Percentiles rank a stretch among this genome's conserved stretches.
Conservation (phyloP, 441 rosid species). For the Francoa sonchifolia region DNA sequence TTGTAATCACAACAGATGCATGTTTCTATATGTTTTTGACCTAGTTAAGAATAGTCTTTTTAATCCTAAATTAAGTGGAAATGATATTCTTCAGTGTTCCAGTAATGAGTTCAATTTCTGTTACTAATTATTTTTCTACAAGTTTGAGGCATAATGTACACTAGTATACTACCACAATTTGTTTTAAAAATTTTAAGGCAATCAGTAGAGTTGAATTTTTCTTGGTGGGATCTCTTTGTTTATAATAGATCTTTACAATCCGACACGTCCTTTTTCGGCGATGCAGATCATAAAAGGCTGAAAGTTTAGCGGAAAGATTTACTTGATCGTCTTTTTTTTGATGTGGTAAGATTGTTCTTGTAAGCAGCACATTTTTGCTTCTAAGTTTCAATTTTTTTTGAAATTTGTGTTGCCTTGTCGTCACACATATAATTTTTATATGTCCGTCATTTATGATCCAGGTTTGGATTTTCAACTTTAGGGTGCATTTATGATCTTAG, state of each 20-base stretch:
- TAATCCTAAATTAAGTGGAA: conserved; percentile 5
- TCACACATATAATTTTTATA: conserved; percentile 1
- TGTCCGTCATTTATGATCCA: conserved; percentile 6
- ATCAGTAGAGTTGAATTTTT: conserved; percentile 11
- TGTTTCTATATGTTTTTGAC: no score
- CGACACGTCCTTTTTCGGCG: conserved; percentile 49
- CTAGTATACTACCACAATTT: conserved; percentile 14
- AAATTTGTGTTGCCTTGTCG: conserved; percentile 4
- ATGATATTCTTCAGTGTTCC: conserved; percentile 6
- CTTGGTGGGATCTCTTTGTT: conserved; percentile 33
- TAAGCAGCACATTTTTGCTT: conserved; percentile 17
- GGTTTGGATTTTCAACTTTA: background rate
- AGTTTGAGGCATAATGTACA: conserved; percentile 20
- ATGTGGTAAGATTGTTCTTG: conserved; percentile 47
- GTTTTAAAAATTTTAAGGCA: conserved; percentile 19
- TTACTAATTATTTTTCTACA: conserved; percentile 4
- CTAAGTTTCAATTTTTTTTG: conserved; percentile 12
- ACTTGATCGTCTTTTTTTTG: conserved; percentile 33
- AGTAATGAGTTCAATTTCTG: conserved; percentile 2
- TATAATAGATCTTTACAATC: conserved; percentile 51
- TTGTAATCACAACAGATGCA: no score
- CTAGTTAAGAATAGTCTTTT: conserved; percentile 4
- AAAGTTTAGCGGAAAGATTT: conserved; percentile 53
- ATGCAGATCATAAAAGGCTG: conserved; percentile 53
- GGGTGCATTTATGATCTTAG: background rate